Conservation (phyloP, 768 basidiomycete species). For the Tylopilus felleus region DNA sequence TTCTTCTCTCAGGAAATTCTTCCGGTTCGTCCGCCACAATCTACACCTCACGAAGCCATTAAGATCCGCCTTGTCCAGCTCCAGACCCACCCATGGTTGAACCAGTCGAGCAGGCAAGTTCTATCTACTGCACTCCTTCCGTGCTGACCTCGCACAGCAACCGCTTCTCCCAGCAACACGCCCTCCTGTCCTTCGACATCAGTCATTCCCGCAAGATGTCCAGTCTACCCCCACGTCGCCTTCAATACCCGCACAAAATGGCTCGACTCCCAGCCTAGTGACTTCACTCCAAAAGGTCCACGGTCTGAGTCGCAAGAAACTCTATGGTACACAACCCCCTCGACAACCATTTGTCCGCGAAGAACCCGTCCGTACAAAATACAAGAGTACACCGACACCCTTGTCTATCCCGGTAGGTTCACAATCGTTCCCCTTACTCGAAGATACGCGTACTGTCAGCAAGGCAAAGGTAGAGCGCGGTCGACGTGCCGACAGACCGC, state of each 20-base stretch:
- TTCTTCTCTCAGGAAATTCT: constrained; percentile 45
- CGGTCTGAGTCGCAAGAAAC: constrained; percentile 67
- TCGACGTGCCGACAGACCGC: constrained; percentile 19
- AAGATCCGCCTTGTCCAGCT: neutral
- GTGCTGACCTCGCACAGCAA: constrained; percentile 12
- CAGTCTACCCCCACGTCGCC: constrained; percentile 14
- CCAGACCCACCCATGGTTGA: constrained; percentile 11
- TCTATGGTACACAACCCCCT: constrained; percentile 51
- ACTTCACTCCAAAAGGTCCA: constrained; percentile 63
- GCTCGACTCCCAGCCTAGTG: constrained; percentile 49
- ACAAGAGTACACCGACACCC: constrained; percentile 31
- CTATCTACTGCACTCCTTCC: neutral
- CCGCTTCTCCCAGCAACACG: constrained; percentile 1
- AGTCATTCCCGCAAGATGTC: constrained; percentile 28
- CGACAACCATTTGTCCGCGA: constrained; percentile 54
- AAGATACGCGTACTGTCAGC: constrained; percentile 17
- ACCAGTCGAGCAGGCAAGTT: constrained; percentile 13
- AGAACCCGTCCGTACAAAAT: constrained; percentile 39
- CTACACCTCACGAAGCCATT: neutral
- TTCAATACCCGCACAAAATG: constrained; percentile 16
- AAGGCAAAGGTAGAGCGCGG: constrained; percentile 26
- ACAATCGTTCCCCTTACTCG: constrained; percentile 11
- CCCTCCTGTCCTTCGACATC: constrained; percentile 26
- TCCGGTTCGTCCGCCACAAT: constrained; percentile 13
- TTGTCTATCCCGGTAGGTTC: constrained; percentile 30